Evolutionary conservation across 2,329 filamentous ascomycete genomes (phyloP), one percentile per base, ranked within the genome.

Genomic region (Colletotrichum liriopes): DNA sequence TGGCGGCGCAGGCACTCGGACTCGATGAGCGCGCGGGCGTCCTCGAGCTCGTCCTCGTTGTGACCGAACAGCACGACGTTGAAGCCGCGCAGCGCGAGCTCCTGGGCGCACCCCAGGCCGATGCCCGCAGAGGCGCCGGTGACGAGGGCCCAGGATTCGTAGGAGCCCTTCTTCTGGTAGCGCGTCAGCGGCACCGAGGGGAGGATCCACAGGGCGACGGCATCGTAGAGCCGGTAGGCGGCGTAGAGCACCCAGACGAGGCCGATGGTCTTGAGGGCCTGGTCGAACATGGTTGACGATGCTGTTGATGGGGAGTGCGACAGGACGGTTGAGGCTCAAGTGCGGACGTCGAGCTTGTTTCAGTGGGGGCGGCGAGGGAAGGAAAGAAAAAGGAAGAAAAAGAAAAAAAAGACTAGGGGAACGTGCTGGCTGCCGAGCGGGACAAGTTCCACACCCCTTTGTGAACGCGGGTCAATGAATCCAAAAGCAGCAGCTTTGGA

Each of bases 101-200:
- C 73, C 73, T 81, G 67, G 66, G 82, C 77, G 47, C 79, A 74
- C 55, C 82, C 77, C 74, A 81, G 71, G 39, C 79, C 80, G 70
- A 83, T 80, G 47, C 79, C 81, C 37, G 79, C 80, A 73, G 79
- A 80, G 64, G 76, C 77, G 37, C 80, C 82, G 54, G 81, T 81
- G 74, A 83, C 74, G 71, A 82, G 77, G 60, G 78, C 80, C 52
- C 77, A 80, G 2, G 77, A 66, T 3, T 74, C 74, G 11, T 73
- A 64, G 12, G 74, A 58, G n/a, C 73, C 72, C 39, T 59, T 58
- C n/a, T 76, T 77, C 41, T 76, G 75, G 56, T 80, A 79, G 20
- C 72, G 51, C 18, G 74, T 47, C 32, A 80, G 61, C 1, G 77
- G 70, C 1, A 62, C 65, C 9, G 75, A 71, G n/a, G 78, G 74